Base-by-base conservation (phyloP, 306 rosid genomes). In the Dryas drummondii region DNA sequence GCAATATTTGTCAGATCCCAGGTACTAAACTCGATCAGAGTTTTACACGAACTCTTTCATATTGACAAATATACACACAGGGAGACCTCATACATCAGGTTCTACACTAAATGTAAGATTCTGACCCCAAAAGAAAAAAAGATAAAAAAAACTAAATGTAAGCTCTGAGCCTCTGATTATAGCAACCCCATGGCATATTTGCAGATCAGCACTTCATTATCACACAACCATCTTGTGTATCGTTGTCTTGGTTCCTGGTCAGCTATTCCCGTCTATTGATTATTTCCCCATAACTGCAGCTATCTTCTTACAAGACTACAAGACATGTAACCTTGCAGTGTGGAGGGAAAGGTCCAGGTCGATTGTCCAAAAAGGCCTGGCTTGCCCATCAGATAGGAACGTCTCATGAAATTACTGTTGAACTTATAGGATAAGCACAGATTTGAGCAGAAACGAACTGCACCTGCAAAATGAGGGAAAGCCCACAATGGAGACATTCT, bases 1-100 rank as follows among this genome's bases (percentile, higher is more conserved):
- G 42, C 17, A 19, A 22, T 5, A 44, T 6, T 40, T 41, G 4
- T 41, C 19, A 13, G 46, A 13, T 32, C 27, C 48, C 6, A 7
- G 22, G 46, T 7, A 40, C 52, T 5, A 57, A 48, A 59, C 54
- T 69, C 69, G 57, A 49, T 49, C 78, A 41, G 54, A 66, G 65
- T 14, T 16, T 59, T 37, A 66, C 74, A 44, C 72, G 54, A 15
- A 42, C 17, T 56, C 15, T 11, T 67, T 72, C 70, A 4, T 68
- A 41, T 73, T 49, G 49, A 44, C 42, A 16, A 47, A 66, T 73
- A 41, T 73, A 79, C 78, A 79, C 41, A 64, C 50, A 50, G 44
- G 41, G 10, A 49, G 55, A 57, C 75, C 75, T 14, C 53, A 13
- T 63, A 17, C 15, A 17, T 55, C 15, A 55, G 22, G 54, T 17